These are phyloP conservation scores for Maudiozyma turicensis DNA, from an alignment of 805 yeast species.

Conservation along the genomic window DNA sequence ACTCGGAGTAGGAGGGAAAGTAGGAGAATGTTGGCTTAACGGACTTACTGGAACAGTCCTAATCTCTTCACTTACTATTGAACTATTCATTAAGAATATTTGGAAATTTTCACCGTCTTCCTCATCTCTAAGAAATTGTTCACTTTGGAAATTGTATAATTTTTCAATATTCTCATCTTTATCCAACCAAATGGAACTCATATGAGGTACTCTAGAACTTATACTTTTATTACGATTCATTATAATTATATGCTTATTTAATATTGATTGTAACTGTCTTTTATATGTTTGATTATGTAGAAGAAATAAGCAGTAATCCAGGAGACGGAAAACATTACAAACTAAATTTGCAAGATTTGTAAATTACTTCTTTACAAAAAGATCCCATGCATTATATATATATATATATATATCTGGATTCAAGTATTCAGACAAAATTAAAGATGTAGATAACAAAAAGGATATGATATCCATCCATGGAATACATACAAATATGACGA, in stretches of 20 bases:
- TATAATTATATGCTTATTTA: background rate
- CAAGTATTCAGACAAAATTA: no score
- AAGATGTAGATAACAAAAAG: no score
- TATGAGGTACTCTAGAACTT: conserved; percentile 17
- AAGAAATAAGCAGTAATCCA: background rate
- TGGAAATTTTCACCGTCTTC: conserved; percentile 1
- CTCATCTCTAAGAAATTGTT: conserved; percentile 3
- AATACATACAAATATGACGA: no score
- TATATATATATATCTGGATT: no score
- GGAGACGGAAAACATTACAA: no score
- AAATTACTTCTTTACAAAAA: no score
- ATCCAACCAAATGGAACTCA: conserved; percentile 37
- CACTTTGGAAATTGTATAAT: conserved; percentile 24
- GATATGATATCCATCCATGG: no score
- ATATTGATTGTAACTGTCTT: background rate
- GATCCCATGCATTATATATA: no score
- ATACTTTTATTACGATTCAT: background rate
- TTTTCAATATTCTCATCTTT: conserved; percentile 31
- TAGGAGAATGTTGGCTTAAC: background rate
- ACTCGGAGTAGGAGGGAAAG: background rate
- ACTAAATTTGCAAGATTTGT: no score
- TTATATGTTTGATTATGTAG: background rate
- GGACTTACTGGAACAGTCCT: conserved; percentile 1
- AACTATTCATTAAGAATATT: conserved; percentile 24
- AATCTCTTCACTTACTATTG: conserved; percentile 8